Evolutionary conservation across 2,329 filamentous ascomycete species (phyloP), one percentile per base, ranked within the genome.

Genomic region (Grosmannia serpens): DNA sequence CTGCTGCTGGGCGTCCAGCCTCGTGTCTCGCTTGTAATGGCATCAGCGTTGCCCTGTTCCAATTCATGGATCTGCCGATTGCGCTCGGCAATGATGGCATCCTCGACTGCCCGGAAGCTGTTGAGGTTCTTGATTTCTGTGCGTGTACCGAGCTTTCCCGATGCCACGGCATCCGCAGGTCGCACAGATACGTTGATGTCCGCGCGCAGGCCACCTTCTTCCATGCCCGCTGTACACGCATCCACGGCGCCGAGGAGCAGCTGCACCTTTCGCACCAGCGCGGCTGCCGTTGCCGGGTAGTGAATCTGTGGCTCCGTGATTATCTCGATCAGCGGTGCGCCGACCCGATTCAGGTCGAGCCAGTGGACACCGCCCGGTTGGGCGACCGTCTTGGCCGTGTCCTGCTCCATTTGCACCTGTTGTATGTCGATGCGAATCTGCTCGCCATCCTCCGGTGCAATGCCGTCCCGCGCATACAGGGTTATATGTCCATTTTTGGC

Each of bases 61-160:
- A 97, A 75, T 3, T 95, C 79, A 0, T 73, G 74, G 62, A 97
- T 96, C 71, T 99, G 94, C 1, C 94, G 82, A 67, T 95, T 86
- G 38, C 91, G 82, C 72, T 99, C 94, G 0, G 91, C 89, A 57
- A 92, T 85, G 62, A 99, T 91, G 47, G 94, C 92, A 65, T 96
- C 91, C 70, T 97, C 91, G 1, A 99, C 87, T 0, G 91, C 90
- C 69, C 95, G 96, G 75, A 96, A 91, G 57, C 89, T 95, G 70
- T 88, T 92, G 64, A 99, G 69, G 67, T 99, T 99, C 74, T 99
- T 99, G 74, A 99, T 97, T 73, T 99, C 94, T 0, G 91, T 96
- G 57, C 92, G 81, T 64, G 91, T 90, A 2, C 94, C 94, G 0
- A 97, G 77, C 3, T 35, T 35, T 13, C 8, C 33, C 11, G 15